Conservation (phyloP, 192 early-diverging fungal genomes). For the Umbelopsis sp. region DNA sequence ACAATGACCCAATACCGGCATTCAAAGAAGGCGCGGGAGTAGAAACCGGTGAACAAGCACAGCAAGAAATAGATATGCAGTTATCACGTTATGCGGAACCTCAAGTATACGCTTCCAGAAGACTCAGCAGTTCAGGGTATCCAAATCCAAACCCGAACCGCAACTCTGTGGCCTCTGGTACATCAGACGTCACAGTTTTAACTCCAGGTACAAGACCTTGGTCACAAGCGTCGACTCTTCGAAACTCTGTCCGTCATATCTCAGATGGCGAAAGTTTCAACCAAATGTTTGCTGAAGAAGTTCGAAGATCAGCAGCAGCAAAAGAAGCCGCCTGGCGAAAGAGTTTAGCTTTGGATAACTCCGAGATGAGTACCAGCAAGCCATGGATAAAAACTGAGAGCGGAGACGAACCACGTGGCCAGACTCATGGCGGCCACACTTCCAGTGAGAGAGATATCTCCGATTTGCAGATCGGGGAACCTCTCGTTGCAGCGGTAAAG, state of each 20-base stretch:
- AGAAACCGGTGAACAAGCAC: neutral
- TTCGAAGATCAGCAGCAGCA: neutral
- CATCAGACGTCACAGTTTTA: neutral
- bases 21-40: neutral
- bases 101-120: slow-evolving; percentile 1
- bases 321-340: slow-evolving; percentile 15
- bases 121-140: neutral
- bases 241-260: neutral
- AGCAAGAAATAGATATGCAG: neutral
- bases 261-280: neutral
- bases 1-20: neutral
- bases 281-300: slow-evolving; percentile 4
- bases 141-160: neutral
- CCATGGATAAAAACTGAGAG: neutral
- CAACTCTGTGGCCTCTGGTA: neutral
- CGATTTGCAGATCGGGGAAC: slow-evolving; percentile 13
- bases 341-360: neutral
- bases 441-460: neutral
- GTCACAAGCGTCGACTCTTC: neutral
- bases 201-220: neutral
- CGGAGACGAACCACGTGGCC: slow-evolving; percentile 14
- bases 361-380: neutral
- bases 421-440: slow-evolving; percentile 2
- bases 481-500: neutral
- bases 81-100: neutral